Conservation (phyloP, 768 basidiomycete species). For the Podaxis mareebaensis region DNA sequence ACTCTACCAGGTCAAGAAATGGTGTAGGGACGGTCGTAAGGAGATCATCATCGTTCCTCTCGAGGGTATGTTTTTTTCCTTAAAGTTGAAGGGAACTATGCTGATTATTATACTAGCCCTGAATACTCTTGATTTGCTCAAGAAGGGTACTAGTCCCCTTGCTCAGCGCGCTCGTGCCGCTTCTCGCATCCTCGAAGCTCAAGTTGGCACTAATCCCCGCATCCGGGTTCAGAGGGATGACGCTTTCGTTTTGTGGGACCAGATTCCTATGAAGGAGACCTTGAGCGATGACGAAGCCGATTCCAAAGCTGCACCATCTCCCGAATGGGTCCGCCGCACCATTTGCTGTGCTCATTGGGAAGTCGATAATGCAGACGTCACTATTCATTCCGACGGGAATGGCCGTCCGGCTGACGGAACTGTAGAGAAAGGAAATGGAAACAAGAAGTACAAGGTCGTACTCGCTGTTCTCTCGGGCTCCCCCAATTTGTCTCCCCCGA, state of each 20-base stretch:
- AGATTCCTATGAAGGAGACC: conserved; percentile 48
- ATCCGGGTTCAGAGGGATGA: conserved; percentile 82
- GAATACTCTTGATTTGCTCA: conserved; percentile 88
- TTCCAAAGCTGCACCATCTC: conserved; percentile 41
- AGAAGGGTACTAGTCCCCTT: conserved; percentile 81
- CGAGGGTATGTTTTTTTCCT: conserved; percentile 62
- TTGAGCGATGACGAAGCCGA: conserved; percentile 27
- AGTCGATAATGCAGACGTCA: conserved; percentile 46
- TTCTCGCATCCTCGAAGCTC: conserved; percentile 85
- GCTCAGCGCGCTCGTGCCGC: conserved; percentile 85
- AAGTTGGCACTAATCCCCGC: conserved; percentile 80
- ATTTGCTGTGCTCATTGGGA: conserved; percentile 85
- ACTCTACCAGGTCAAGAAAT: conserved; percentile 75
- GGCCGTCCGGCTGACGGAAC: not conserved
- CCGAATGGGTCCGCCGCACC: conserved; percentile 84
- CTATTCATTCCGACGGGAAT: conserved; percentile 6
- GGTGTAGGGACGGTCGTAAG: conserved; percentile 75
- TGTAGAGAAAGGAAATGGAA: conserved; percentile 9
- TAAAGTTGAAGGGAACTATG: not conserved
- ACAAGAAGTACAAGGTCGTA: conserved; percentile 48
- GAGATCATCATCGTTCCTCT: conserved; percentile 84
- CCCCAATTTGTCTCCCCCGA: conserved; percentile 35
- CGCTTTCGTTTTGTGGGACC: conserved; percentile 82
- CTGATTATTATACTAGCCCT: conserved; percentile 51
- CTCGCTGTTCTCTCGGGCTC: conserved; percentile 53